Base-by-base conservation (phyloP, 2,329 filamentous ascomycete genomes). In the Claviceps digitariae region DNA sequence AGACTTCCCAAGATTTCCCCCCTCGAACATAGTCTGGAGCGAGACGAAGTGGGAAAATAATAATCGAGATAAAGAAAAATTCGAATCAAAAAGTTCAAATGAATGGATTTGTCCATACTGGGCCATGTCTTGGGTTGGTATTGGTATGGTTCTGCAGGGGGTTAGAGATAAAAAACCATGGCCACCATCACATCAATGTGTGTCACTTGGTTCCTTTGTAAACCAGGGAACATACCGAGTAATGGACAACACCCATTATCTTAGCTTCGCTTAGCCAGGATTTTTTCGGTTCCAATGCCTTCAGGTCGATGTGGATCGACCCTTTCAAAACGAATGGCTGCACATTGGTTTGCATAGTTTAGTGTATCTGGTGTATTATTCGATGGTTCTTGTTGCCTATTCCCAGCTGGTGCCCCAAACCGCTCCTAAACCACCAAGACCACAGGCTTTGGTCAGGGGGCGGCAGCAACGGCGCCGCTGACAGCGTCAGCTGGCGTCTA, bases 141-240 rank as follows among this genome's bases (percentile, higher is more conserved):
- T 44, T 48, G 29, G 31, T 48, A 29, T 38, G 44, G 31, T 40
- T 27, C 21, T 17, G 27, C 40, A 45, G 50, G 40, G 40, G 49
- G 29, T 15, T n/a, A 27, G 27, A 45, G 49, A 51, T 43, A 23
- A 50, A 29, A 29, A 50, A 23, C n/a, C n/a, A 23, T 40, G 48
- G 34, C 49, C 40, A 34, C 40, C 50, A 51, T 38, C 41, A 38
- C 50, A 36, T 45, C 50, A 51, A 36, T 51, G 27, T 51, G 41
- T 44, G 44, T 51, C 50, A 51, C 50, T 38, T 27, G 27, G 20
- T 23, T 46, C 29, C 50, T 51, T 51, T 34, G 41, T 20, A 25
- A 20, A n/a, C 41, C 21, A 31, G 50, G 49, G 38, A 44, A 23
- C 27, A 36, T 45, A 46, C 29, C 29, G 29, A 25, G 41, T 38